phyloP scores from a whole-genome alignment of 306 rosid species.

The apple (Malus domestica) region DNA sequence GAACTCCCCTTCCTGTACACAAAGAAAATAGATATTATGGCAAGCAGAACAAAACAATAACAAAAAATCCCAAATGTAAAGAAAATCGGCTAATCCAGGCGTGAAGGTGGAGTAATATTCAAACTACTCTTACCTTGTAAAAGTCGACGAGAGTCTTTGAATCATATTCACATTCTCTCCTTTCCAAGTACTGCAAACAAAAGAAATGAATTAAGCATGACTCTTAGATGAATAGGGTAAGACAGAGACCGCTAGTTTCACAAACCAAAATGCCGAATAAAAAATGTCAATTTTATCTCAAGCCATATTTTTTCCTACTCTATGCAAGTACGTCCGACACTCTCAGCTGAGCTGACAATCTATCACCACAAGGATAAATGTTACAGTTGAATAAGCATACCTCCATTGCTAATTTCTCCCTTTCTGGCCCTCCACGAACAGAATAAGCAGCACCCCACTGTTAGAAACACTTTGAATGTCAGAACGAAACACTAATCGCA shows the following conservation, averaged over 20 bases:
- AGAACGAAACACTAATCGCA: not conserved
- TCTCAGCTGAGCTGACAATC: not conserved
- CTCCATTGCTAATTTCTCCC: conserved; percentile 76
- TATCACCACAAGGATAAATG: not conserved
- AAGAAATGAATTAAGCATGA: not conserved
- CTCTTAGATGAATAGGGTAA: too few species aligned
- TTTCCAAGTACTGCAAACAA: conserved; percentile 71
- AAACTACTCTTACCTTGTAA: conserved; percentile 29
- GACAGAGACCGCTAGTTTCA: not conserved
- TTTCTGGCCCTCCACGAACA: conserved; percentile 76
- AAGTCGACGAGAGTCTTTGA: conserved; percentile 34
- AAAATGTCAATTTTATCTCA: not conserved
- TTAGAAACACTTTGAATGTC: conserved; percentile 5
- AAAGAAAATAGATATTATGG: not conserved
- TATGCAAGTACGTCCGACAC: not conserved
- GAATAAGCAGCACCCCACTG: conserved; percentile 95
- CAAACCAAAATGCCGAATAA: not conserved
- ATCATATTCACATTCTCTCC: conserved; percentile 65
- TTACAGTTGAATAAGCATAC: conserved; percentile 24
- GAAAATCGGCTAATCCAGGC: not conserved
- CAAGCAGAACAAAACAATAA: not conserved
- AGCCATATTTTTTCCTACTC: not conserved
- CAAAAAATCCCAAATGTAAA: not conserved
- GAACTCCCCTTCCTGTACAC: conserved; percentile 55
- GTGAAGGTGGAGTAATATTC: not conserved